phyloP scores from a whole-genome alignment of 257 asterid genomes.

The Rhazya stricta region DNA sequence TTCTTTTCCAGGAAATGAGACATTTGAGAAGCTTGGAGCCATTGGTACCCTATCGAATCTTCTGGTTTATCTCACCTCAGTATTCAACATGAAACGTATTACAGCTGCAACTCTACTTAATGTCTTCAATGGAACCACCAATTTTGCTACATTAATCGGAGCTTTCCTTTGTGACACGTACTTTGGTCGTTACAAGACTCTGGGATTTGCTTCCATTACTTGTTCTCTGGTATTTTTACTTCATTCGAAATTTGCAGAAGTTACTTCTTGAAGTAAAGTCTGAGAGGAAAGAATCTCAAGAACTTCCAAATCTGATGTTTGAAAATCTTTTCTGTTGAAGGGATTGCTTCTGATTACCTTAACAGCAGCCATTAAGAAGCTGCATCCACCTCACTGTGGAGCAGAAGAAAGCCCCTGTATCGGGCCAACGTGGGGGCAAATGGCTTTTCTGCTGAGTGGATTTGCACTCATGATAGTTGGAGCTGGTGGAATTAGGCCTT shows the following conservation, averaged over 20 bases:
- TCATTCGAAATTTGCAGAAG: not conserved
- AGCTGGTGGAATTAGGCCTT: slow-evolving; percentile 81
- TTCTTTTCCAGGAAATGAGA: slow-evolving; percentile 54
- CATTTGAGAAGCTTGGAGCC: slow-evolving; percentile 83
- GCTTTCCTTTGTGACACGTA: slow-evolving; percentile 63
- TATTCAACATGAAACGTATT: slow-evolving; percentile 57
- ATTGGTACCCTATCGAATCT: slow-evolving; percentile 64
- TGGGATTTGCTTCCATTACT: slow-evolving; percentile 51
- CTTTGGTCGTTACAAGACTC: slow-evolving; percentile 66
- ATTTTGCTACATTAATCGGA: slow-evolving; percentile 62
- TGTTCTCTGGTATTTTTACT: slow-evolving; percentile 39
- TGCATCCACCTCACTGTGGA: slow-evolving; percentile 59
- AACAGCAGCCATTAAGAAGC: slow-evolving; percentile 55
- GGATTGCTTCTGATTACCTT: slow-evolving; percentile 45
- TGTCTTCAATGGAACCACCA: slow-evolving; percentile 66
- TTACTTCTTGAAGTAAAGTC: not conserved
- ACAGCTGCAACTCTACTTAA: slow-evolving; percentile 50
- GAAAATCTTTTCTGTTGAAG: slow-evolving; percentile 17
- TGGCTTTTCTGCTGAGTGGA: slow-evolving; percentile 53
- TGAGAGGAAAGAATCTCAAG: not conserved
- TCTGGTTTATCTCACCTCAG: slow-evolving; percentile 55
- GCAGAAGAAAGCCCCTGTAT: slow-evolving; percentile 25
- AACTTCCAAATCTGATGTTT: not conserved
- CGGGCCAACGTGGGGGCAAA: slow-evolving; percentile 48
- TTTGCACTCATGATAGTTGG: slow-evolving; percentile 57